phyloP scores from a whole-genome alignment of 2,329 filamentous ascomycete species.

The Ceratocystis colombiana region DNA sequence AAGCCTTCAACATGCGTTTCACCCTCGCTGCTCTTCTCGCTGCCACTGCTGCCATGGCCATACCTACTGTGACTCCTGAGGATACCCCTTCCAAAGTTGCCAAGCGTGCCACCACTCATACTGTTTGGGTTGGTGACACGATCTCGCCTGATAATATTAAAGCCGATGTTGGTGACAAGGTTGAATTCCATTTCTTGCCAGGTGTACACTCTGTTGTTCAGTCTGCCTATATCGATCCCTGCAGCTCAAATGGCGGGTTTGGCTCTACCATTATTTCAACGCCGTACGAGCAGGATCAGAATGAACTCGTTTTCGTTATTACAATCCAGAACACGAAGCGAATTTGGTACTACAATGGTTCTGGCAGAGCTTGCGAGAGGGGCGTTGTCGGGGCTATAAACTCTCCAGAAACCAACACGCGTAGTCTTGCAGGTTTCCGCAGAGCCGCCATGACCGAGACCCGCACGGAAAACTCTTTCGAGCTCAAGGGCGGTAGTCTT shows the following conservation, averaged over 20 bases:
- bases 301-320: too few species aligned
- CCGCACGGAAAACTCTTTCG: fast-evolving
- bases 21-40: not conserved
- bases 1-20: not conserved
- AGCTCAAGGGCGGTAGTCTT: too few species aligned
- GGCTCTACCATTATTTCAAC: not conserved
- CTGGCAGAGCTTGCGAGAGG: too few species aligned
- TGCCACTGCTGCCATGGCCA: not conserved
- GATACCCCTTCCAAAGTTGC: not conserved
- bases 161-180: not conserved
- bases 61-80: not conserved
- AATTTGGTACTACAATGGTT: too few species aligned
- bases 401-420: too few species aligned
- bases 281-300: fast-evolving
- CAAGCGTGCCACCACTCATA: not conserved
- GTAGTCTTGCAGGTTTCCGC: too few species aligned
- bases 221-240: slow-evolving; percentile 35
- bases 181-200: not conserved
- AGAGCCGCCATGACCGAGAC: too few species aligned
- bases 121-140: not conserved
- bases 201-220: not conserved
- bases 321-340: fast-evolving
- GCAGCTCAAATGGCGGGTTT: slow-evolving; percentile 30
- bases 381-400: too few species aligned
- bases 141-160: too few species aligned